A percentile compares a stretch with the other conserved stretches of the same genome.
phyloP scores from a whole-genome alignment of 2,329 filamentous ascomycete species.

The Pseudocercospora ulei region DNA sequence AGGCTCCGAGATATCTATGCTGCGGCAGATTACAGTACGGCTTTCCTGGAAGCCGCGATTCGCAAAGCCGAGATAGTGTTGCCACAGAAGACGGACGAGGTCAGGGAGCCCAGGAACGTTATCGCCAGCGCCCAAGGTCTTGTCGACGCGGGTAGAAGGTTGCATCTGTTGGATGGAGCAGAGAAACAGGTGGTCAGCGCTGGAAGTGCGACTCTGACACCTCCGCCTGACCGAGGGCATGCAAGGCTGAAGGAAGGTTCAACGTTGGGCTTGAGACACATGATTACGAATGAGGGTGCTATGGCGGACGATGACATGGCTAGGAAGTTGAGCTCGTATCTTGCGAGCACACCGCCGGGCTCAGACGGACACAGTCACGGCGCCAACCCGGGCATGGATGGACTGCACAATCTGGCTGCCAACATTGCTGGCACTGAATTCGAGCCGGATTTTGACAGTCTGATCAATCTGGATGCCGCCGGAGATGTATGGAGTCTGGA shows the following conservation, averaged over 20 bases:
- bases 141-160: slow-evolving; percentile 39
- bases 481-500: slow-evolving; percentile 32
- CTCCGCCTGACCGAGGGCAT: slow-evolving; percentile 26
- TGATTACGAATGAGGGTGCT: slow-evolving; percentile 11
- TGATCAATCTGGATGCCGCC: slow-evolving; percentile 35
- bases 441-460: slow-evolving; percentile 34
- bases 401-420: neutral
- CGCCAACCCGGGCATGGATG: slow-evolving; percentile 7
- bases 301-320: slow-evolving; percentile 42
- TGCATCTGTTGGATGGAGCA: slow-evolving; percentile 30
- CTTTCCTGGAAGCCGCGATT: slow-evolving; percentile 85
- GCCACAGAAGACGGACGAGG: slow-evolving; percentile 35
- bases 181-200: slow-evolving; percentile 3
- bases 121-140: slow-evolving; percentile 41
- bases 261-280: neutral
- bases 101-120: slow-evolving; percentile 29
- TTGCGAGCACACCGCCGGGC: slow-evolving; percentile 44
- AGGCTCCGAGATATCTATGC: slow-evolving; percentile 80
- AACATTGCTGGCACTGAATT: slow-evolving; percentile 15
- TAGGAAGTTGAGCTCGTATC: slow-evolving; percentile 41
- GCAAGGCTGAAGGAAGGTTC: neutral
- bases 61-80: slow-evolving; percentile 75
- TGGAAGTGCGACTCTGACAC: slow-evolving; percentile 24
- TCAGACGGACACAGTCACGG: slow-evolving; percentile 27
- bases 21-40: slow-evolving; percentile 90